These are phyloP conservation scores for Pulveroboletus sp. DNA, from an alignment of 768 basidiomycete genomes.

Conservation along the genomic window DNA sequence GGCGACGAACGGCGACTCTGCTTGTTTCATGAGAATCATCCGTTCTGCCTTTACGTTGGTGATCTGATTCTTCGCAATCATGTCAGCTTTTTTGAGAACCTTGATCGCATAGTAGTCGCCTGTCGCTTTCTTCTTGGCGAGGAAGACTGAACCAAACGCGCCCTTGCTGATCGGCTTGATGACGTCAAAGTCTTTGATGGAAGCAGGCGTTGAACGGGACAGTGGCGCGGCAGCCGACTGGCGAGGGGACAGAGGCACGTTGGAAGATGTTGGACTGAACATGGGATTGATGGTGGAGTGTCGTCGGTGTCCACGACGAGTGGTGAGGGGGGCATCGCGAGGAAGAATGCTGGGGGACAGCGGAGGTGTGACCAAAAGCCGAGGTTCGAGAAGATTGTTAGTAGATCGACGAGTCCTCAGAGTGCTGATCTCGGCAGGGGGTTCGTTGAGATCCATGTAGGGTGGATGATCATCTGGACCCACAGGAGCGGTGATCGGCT, in stretches of 20 bases:
- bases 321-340: slow-evolving; percentile 41
- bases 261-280: slow-evolving; percentile 49
- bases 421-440: slow-evolving; percentile 33
- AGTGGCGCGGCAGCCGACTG: slow-evolving; percentile 74
- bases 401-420: slow-evolving; percentile 64
- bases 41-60: slow-evolving; percentile 99
- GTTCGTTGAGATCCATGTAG: slow-evolving; percentile 63
- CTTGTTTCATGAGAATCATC: slow-evolving; percentile 99
- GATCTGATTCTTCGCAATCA: slow-evolving; percentile 99
- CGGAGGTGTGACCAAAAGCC: slow-evolving; percentile 69
- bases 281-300: slow-evolving; percentile 68
- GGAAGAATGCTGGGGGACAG: slow-evolving; percentile 58
- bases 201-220: slow-evolving; percentile 77
- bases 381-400: slow-evolving; percentile 61
- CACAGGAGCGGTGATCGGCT: slow-evolving; percentile 72
- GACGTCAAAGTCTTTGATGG: slow-evolving; percentile 98
- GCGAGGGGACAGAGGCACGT: slow-evolving; percentile 77
- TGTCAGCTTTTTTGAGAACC: slow-evolving; percentile 99
- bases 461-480: slow-evolving; percentile 59
- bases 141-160: slow-evolving; percentile 96
- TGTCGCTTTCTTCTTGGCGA: slow-evolving; percentile 96
- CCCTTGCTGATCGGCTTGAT: slow-evolving; percentile 99
- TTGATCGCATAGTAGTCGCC: slow-evolving; percentile 99
- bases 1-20: slow-evolving; percentile 96
- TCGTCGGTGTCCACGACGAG: slow-evolving; percentile 60